Evolutionary conservation across 768 basidiomycete genomes (phyloP).

Genomic region (Daedaleopsis sinensis): DNA sequence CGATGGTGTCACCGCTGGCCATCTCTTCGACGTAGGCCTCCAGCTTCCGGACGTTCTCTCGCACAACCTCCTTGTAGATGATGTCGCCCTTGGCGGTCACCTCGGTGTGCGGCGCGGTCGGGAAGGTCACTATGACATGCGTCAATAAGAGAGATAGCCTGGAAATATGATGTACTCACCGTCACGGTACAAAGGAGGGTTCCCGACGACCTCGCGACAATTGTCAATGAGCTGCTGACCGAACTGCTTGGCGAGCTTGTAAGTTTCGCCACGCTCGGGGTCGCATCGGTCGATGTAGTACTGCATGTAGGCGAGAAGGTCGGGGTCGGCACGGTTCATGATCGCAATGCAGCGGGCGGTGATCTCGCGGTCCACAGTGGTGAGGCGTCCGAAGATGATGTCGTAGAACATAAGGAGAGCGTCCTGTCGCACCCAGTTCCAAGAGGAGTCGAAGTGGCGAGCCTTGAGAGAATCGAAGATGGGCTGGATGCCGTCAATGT

Average conservation of each 20-base stretch:
- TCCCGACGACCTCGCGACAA: slow-evolving; percentile 78
- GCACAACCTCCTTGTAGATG: slow-evolving; percentile 91
- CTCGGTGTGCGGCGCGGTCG: slow-evolving; percentile 94
- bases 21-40: slow-evolving; percentile 99
- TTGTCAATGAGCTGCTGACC: slow-evolving; percentile 96
- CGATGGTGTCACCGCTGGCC: slow-evolving; percentile 91
- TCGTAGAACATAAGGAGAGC: slow-evolving; percentile 97
- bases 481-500: slow-evolving; percentile 94
- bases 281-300: slow-evolving; percentile 89
- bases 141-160: neutral
- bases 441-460: slow-evolving; percentile 96
- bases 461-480: slow-evolving; percentile 95
- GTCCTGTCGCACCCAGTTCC: slow-evolving; percentile 99
- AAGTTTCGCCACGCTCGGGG: slow-evolving; percentile 83
- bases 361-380: slow-evolving; percentile 93
- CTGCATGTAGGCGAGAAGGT: slow-evolving; percentile 92
- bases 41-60: slow-evolving; percentile 94
- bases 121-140: slow-evolving; percentile 80
- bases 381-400: slow-evolving; percentile 94
- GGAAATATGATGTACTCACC: slow-evolving; percentile 50
- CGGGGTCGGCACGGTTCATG: slow-evolving; percentile 96
- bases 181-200: slow-evolving; percentile 94
- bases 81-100: slow-evolving; percentile 94
- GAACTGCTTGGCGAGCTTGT: slow-evolving; percentile 95
- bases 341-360: slow-evolving; percentile 97